phyloP scores from a whole-genome alignment of 2,329 filamentous ascomycete genomes.

The Aspergillus sp. region DNA sequence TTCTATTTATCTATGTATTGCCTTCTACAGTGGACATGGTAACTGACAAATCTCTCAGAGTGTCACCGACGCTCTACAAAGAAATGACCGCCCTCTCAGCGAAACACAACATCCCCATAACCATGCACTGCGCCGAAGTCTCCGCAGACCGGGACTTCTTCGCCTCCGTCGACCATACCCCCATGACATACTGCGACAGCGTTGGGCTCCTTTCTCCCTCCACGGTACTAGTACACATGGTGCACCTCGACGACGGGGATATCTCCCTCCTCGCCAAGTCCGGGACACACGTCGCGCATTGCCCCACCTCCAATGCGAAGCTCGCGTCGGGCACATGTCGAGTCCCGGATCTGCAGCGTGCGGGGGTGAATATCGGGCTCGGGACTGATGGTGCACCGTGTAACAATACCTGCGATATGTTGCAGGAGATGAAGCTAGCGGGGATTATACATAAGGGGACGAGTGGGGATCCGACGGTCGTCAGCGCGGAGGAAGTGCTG shows the following conservation, averaged over 20 bases:
- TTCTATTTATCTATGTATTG: no score
- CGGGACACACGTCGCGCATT: slow-evolving; percentile 52
- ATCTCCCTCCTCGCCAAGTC: slow-evolving; percentile 43
- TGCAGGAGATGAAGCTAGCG: slow-evolving; percentile 57
- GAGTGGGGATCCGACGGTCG: slow-evolving; percentile 44
- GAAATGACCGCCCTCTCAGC: slow-evolving; percentile 46
- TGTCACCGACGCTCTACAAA: slow-evolving; percentile 39
- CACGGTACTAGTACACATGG: slow-evolving; percentile 56
- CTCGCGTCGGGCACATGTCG: slow-evolving; percentile 54
- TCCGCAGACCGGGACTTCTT: slow-evolving; percentile 15
- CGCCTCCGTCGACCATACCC: slow-evolving; percentile 34
- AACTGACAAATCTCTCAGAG: slow-evolving; percentile 14
- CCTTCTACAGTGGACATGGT: no score
- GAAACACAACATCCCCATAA: slow-evolving; percentile 46
- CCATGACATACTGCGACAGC: slow-evolving; percentile 46
- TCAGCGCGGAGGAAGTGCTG: slow-evolving; percentile 50
- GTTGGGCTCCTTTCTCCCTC: slow-evolving; percentile 43
- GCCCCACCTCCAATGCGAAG: slow-evolving; percentile 55
- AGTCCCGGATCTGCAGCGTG: slow-evolving; percentile 48
- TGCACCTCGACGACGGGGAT: slow-evolving; percentile 53
- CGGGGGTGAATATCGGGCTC: slow-evolving; percentile 50
- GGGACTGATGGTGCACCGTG: slow-evolving; percentile 58
- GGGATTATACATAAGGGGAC: slow-evolving; percentile 52
- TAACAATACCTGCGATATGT: slow-evolving; percentile 55
- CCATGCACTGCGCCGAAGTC: slow-evolving; percentile 50